phyloP scores from a whole-genome alignment of 2,329 filamentous ascomycete genomes.

The Trichoderma koningii region DNA sequence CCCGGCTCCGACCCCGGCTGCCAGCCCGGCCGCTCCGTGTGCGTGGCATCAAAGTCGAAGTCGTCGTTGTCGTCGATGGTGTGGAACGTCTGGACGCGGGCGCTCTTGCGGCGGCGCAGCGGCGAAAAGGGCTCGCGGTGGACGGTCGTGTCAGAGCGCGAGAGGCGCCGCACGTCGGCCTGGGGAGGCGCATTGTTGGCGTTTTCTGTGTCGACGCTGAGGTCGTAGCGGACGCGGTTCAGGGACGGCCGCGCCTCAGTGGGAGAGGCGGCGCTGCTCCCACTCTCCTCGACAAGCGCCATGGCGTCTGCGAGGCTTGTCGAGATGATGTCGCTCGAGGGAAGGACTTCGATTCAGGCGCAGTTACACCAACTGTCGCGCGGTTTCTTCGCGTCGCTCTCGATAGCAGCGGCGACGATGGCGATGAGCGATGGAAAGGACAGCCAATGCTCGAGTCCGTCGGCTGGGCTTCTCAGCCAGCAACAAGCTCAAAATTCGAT shows the following conservation, averaged over 20 bases:
- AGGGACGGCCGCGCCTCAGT: not conserved
- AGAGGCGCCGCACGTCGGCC: constrained; percentile 21
- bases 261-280: not conserved
- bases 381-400: not conserved
- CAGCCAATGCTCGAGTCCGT: not conserved
- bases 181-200: constrained; percentile 29
- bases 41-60: constrained; percentile 39
- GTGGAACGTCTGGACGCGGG: constrained; percentile 48
- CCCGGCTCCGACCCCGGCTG: constrained; percentile 69
- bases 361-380: not conserved
- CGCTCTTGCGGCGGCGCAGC: constrained; percentile 44
- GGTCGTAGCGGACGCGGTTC: constrained; percentile 36
- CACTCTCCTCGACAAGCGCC: not conserved
- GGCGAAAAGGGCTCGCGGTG: constrained; percentile 37
- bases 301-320: constrained; percentile 6
- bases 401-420: not conserved
- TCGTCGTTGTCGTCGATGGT: constrained; percentile 51
- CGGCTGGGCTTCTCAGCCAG: not conserved
- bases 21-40: constrained; percentile 49
- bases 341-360: not conserved
- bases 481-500: not conserved
- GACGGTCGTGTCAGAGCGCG: constrained; percentile 36
- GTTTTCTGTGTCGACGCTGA: constrained; percentile 37
- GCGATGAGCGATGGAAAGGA: not conserved
- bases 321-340: too few species aligned